Base-by-base conservation (phyloP, 2,329 filamentous ascomycete genomes). In the Biscogniauxia sp. region DNA sequence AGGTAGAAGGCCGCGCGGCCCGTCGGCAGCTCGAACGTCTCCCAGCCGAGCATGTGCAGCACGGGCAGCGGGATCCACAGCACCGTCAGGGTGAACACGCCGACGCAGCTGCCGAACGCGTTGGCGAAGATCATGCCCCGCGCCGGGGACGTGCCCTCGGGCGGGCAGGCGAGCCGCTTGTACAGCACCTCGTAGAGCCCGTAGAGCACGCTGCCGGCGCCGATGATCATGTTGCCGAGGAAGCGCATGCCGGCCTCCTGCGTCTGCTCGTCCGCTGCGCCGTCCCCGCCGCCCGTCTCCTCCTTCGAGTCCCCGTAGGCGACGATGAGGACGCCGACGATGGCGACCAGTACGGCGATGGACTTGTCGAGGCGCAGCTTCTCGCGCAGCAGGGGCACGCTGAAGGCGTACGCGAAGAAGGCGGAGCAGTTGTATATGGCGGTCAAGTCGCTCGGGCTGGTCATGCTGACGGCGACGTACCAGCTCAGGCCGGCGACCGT, bases 351-450 rank as follows among this genome's bases (percentile, higher is more conserved):
- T 1, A 99, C 95, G 3, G 94, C 91, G 55, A 96, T 74, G 26
- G 93, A 88, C 79, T 99, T 99, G 77, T 92, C 92, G 45, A 89
- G 78, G 20, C 92, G 88, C 13, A 97, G 78, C 66, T 90, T 92
- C 75, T 99, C 95, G 60, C 91, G 88, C 2, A 99, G 82, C 19
- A 99, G 78, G 0, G 93, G 93, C 52, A 99, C 93, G 53, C 91
- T 96, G 74, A 99, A 99, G 13, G 92, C 94, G 73, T 99, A 99
- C 54, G 95, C 95, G 75, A 99, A 99, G 78, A 99, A 99, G 61
- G 95, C 94, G 57, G 92, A 96, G 82, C 95, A 99, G 78, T 99
- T 99, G 84, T 99, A 99, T 69, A 99, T 99, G 57, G 95, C 95
- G 0, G 95, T 99, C 69, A 99, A 78, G 75, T 99, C 95, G 66